Conservation (phyloP, 495 filamentous ascomycete species). For the Penicillium dipodomyicola region DNA sequence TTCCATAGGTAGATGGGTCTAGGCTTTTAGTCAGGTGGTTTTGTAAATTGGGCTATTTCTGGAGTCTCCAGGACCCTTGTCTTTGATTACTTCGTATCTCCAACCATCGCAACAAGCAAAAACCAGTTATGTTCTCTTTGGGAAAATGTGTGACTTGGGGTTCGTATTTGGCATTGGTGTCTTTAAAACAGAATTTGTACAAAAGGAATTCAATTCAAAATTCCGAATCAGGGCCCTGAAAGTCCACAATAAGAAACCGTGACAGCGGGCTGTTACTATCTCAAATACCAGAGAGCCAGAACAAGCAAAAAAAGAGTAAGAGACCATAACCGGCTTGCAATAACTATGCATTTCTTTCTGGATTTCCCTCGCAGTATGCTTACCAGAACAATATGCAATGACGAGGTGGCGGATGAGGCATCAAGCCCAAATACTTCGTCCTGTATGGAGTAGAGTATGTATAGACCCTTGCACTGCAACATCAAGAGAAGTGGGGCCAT, state of each 20-base stretch:
- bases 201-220: neutral
- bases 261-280: neutral
- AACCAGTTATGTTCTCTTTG: neutral
- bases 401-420: conserved; percentile 12
- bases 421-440: conserved; percentile 2
- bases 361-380: conserved; percentile 3
- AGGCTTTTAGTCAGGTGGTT: conserved; percentile 1
- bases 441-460: neutral
- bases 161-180: neutral
- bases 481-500: conserved; percentile 12
- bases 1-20: neutral
- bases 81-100: conserved; percentile 3
- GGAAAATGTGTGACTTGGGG: neutral
- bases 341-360: neutral
- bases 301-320: neutral
- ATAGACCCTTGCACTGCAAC: conserved; percentile 5
- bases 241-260: neutral
- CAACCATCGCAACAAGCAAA: neutral
- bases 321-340: neutral
- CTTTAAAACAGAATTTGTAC: neutral
- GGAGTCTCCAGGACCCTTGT: neutral
- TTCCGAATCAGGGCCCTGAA: neutral
- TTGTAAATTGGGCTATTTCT: neutral
- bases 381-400: conserved; percentile 1
- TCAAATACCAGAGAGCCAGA: conserved; percentile 5